Evolutionary conservation across 2,329 filamentous ascomycete genomes (phyloP).

Genomic region (Nothopassalora personata): DNA sequence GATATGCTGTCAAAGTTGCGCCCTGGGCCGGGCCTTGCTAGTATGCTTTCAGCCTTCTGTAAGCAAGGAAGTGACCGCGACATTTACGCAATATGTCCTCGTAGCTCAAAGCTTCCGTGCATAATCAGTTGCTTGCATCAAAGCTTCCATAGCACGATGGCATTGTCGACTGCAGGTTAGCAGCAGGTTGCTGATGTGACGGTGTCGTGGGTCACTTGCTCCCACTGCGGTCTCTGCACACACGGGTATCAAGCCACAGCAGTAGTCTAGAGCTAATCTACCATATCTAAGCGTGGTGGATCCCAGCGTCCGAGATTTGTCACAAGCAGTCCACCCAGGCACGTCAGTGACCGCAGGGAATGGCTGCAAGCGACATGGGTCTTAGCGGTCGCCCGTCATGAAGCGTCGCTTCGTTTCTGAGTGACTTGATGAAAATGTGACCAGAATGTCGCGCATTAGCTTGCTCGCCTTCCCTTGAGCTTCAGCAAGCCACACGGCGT

Average conservation of each 20-base stretch:
- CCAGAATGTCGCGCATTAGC: slow-evolving; percentile 4
- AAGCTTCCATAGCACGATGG: not conserved
- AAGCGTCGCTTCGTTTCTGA: not conserved
- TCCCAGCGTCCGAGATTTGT: not conserved
- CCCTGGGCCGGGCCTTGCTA: not conserved
- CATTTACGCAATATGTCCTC: not conserved
- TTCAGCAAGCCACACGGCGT: not conserved
- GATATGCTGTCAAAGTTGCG: not conserved
- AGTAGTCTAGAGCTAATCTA: not conserved
- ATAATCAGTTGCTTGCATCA: not conserved
- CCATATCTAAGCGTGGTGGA: not conserved
- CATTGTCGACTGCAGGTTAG: not conserved
- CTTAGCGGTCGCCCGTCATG: not conserved
- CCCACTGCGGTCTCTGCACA: not conserved
- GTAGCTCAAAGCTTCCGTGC: not conserved
- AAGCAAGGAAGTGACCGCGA: not conserved
- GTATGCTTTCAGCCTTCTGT: not conserved
- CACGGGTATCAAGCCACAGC: not conserved
- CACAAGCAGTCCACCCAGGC: not conserved
- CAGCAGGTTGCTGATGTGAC: not conserved
- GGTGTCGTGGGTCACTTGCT: not conserved
- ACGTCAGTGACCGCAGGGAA: not conserved
- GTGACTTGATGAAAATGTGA: not conserved
- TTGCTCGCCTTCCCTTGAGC: not conserved
- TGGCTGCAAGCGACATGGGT: not conserved